A percentile compares a stretch with the other conserved stretches of the same genome.
Conservation (phyloP, 2,329 filamentous ascomycete genomes). For the Cryphonectria japonica region DNA sequence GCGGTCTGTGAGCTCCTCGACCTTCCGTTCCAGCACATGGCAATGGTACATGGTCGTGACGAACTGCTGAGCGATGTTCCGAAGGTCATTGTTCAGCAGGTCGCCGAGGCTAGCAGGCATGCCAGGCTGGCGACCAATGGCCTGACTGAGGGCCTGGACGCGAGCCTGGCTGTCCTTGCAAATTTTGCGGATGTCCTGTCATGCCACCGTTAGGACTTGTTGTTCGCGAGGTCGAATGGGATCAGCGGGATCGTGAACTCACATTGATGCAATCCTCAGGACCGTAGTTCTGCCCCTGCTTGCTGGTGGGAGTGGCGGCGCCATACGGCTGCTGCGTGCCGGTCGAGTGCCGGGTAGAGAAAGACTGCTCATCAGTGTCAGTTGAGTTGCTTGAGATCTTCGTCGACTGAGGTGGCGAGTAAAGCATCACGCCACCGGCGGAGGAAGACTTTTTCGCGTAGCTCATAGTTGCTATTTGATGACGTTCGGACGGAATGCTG, state of each 20-base stretch:
- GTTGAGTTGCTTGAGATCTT: neutral
- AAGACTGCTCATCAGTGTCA: constrained; percentile 18
- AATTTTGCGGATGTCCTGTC: constrained; percentile 21
- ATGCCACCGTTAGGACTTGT: neutral
- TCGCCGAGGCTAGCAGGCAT: constrained; percentile 18
- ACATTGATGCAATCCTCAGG: constrained; percentile 16
- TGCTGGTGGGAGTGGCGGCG: neutral
- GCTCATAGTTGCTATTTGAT: constrained; percentile 17
- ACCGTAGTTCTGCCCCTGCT: neutral
- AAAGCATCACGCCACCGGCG: constrained; percentile 3
- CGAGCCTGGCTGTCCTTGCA: constrained; percentile 19
- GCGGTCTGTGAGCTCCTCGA: constrained; percentile 11
- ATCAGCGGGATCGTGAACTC: neutral
- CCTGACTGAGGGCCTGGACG: constrained; percentile 19
- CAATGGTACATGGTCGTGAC: constrained; percentile 19
- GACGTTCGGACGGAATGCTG: neutral
- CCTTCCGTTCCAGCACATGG: constrained; percentile 15
- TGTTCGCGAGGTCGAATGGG: too few relatives aligned
- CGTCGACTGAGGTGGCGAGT: constrained; percentile 11
- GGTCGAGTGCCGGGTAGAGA: constrained; percentile 13
- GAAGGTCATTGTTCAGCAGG: constrained; percentile 24
- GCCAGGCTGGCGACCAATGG: constrained; percentile 24
- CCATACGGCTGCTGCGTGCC: constrained; percentile 1
- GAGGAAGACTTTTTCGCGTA: constrained; percentile 9
- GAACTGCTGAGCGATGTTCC: constrained; percentile 22